phyloP scores from a whole-genome alignment of 495 filamentous ascomycete species.

The Penicillium parvum region DNA sequence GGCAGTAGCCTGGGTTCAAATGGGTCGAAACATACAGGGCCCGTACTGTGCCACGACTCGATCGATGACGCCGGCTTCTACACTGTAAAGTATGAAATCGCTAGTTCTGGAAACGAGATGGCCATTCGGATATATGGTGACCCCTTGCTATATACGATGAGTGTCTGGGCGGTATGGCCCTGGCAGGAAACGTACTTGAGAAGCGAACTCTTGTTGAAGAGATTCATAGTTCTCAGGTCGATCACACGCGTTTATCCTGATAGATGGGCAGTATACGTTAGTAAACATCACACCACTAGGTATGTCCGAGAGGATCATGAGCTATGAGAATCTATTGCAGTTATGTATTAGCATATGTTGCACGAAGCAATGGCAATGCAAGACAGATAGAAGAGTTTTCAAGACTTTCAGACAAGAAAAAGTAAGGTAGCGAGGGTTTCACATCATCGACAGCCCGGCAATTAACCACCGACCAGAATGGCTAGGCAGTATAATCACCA shows the following conservation, averaged over 20 bases:
- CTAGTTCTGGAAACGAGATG: constrained; percentile 90
- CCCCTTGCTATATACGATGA: constrained; percentile 43
- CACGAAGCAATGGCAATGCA: constrained; percentile 3
- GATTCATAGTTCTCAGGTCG: constrained; percentile 75
- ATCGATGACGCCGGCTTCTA: constrained; percentile 87
- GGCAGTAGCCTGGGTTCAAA: constrained; percentile 9
- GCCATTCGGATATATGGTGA: constrained; percentile 77
- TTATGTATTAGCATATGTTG: constrained; percentile 8
- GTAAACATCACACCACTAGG: constrained; percentile 13
- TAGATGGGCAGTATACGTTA: constrained; percentile 24
- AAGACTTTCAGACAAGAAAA: constrained; percentile 71
- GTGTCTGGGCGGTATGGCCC: constrained; percentile 34
- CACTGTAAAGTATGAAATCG: constrained; percentile 97
- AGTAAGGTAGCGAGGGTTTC: constrained; percentile 94
- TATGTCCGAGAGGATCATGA: neutral
- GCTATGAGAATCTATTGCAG: neutral
- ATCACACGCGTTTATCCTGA: constrained; percentile 93
- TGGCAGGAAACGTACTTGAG: constrained; percentile 54
- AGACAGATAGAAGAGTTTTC: constrained; percentile 9
- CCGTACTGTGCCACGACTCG: constrained; percentile 80
- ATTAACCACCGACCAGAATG: constrained; percentile 50
- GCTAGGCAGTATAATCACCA: constrained; percentile 30
- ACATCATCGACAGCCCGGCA: constrained; percentile 77
- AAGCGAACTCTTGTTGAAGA: constrained; percentile 71
- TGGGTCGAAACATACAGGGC: constrained; percentile 65